Base-by-base conservation (phyloP, 257 asterid genomes). In the Salvia splendens region DNA sequence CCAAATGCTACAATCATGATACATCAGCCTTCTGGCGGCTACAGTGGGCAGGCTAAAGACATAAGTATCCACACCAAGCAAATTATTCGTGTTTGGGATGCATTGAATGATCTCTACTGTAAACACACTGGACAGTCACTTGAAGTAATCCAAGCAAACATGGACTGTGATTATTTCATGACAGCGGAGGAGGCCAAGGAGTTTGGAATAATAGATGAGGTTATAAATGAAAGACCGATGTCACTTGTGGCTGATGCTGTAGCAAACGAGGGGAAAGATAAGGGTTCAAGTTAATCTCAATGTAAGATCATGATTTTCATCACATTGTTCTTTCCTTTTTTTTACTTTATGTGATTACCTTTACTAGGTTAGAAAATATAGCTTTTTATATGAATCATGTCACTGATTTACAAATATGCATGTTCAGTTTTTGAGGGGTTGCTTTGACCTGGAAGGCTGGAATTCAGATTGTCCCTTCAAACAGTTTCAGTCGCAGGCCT, bases 1-100 rank as follows among this genome's bases (percentile, higher is more conserved):
- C 98, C 98, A 46, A 92, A 92, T 68, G 96, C 98, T 49, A 82
- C 96, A 4, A 69, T 92, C 51, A 92, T 92, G 98, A 81, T 89
- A 77, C 97, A 89, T 75, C 98, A 89, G 78, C 97, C 97, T 73
- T 89, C 96, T 67, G 96, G 97, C 70, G 98, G 98, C 35, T 83
- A 82, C 66, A 89, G 88, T 69, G 98, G 98, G 33, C 98, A 89
- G 75, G 96, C 98, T 41, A 86, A 84, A 81, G 97, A 89, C 78
- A 87, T 89, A 74, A 86, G 83, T 49, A 92, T 89, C 59, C 96
- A 92, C 79, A 86, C 98, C 40, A 86, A 79, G 78, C 89, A 89
- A 78, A 92, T 92, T 53, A 68, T 86, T 78, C 97, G 95, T 76
- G 75, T 87, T 65, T 87, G 93, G 96, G 98, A 92, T 53, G 57